Base-by-base conservation (phyloP, 305 asterid genomes). In the Striga hermonthica region DNA sequence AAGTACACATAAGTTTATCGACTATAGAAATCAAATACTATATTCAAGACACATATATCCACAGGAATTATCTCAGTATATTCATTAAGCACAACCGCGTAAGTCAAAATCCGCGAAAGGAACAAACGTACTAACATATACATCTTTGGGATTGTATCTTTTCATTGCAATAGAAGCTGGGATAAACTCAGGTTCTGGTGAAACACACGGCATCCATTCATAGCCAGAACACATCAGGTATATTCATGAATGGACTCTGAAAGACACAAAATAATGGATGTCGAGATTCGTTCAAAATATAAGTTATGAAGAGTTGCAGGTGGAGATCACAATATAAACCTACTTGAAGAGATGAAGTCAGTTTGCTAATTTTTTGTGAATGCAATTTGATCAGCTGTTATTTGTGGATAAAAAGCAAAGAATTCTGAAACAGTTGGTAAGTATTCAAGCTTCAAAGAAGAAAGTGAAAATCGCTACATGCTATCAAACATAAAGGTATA, bases 61-160 rank as follows among this genome's bases (percentile, higher is more conserved):
- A 11, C 22, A 57, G 38, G 5, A 56, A 8, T 66, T 57, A 41
- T 7, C 7, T 4, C 40, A 9, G 47, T 22, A 45, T 7, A 35
- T 43, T 13, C 3, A 22, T 13, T 4, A 8, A 6, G 28, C 37
- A 8, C 41, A 5, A 15, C 67, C 16, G 36, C 36, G 9, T 44
- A 45, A 37, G 35, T 38, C 37, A 44, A 57, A 49, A 44, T 45
- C 35, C 54, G 43, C 55, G 38, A 40, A 31, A 55, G 31, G 31
- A 22, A 22, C 31, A 22, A 22, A 22, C 31, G 2, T 22, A 22
- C 31, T 22, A 56, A 15, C 58, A 15, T 0, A 53, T 8, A n/a
- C 43, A 35, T 14, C 44, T 45, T 68, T 55, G 38, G 15, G 28
- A 49, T 43, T 15, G 67, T 52, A 40, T 69, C 65, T 45, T 59